A percentile compares a stretch with the other conserved stretches of the same genome.
Evolutionary conservation across 768 basidiomycete genomes (phyloP).

Genomic region (Tubosaeta brunneosetosa): DNA sequence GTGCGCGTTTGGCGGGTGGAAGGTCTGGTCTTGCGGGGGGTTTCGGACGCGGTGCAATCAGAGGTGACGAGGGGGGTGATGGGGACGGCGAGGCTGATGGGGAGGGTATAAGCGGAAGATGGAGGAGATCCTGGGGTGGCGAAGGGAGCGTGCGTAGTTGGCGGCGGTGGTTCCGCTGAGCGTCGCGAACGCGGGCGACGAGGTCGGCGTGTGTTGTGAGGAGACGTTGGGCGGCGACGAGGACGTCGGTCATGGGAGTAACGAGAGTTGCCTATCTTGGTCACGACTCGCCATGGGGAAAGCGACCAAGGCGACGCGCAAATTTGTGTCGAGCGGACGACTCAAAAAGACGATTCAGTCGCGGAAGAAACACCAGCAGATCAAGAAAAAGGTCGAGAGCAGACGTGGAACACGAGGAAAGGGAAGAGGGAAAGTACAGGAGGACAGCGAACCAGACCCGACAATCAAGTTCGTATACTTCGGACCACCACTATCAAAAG

Average conservation of each 20-base stretch:
- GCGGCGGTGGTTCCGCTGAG: slow-evolving; percentile 54
- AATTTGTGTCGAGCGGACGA: slow-evolving; percentile 84
- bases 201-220: slow-evolving; percentile 60
- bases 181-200: slow-evolving; percentile 47
- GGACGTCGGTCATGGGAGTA: slow-evolving; percentile 33
- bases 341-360: slow-evolving; percentile 83
- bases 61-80: slow-evolving; percentile 47
- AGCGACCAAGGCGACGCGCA: slow-evolving; percentile 63
- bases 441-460: slow-evolving; percentile 18
- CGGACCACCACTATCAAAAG: not conserved
- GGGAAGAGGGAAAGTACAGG: slow-evolving; percentile 28
- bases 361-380: slow-evolving; percentile 75
- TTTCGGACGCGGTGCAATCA: slow-evolving; percentile 30
- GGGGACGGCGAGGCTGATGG: slow-evolving; percentile 48
- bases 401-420: slow-evolving; percentile 47
- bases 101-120: slow-evolving; percentile 54
- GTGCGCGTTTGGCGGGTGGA: slow-evolving; percentile 70
- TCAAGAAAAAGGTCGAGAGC: slow-evolving; percentile 64
- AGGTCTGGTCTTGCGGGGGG: slow-evolving; percentile 43
- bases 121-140: slow-evolving; percentile 52
- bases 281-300: slow-evolving; percentile 44
- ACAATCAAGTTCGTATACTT: slow-evolving; percentile 10
- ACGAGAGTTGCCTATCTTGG: slow-evolving; percentile 18
- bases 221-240: slow-evolving; percentile 60
- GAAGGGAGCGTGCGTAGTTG: slow-evolving; percentile 51